Percentiles rank a stretch among this genome's conserved stretches.
phyloP scores from a whole-genome alignment of 2,329 filamentous ascomycete genomes.

The Fusarium mangiferae region DNA sequence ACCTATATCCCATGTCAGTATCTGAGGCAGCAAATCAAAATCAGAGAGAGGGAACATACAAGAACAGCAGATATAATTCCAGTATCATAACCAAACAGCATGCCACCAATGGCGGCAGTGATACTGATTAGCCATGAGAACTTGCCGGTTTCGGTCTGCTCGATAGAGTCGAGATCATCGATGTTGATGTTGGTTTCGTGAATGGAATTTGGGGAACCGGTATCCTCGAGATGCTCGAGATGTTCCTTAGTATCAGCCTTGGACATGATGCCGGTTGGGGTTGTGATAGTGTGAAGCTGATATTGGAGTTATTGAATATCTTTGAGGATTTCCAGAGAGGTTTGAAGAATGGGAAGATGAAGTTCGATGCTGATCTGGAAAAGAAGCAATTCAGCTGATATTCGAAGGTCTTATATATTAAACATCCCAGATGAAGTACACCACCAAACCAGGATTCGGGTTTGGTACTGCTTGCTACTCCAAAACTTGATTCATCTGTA shows the following conservation, averaged over 20 bases:
- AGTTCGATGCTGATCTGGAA: conserved; percentile 16
- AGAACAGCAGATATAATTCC: conserved; percentile 53
- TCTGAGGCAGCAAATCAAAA: neutral
- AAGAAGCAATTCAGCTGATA: conserved; percentile 7
- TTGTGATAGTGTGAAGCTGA: neutral
- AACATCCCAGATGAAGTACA: conserved; percentile 19
- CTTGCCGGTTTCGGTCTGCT: conserved; percentile 39
- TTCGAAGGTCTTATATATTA: conserved; percentile 33
- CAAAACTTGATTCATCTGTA: conserved; percentile 1
- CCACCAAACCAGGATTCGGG: conserved; percentile 5
- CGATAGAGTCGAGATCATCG: conserved; percentile 41
- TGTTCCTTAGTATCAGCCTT: conserved; percentile 33
- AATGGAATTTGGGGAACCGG: conserved; percentile 18
- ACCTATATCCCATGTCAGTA: neutral
- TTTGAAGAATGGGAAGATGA: neutral
- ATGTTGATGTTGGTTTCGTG: conserved; percentile 34
- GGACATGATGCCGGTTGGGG: conserved; percentile 26
- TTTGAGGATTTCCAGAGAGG: neutral
- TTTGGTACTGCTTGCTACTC: neutral
- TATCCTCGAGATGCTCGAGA: conserved; percentile 37
- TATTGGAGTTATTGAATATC: neutral
- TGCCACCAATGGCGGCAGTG: conserved; percentile 49
- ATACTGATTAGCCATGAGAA: conserved; percentile 43
- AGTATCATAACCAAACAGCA: conserved; percentile 51
- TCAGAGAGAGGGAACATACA: neutral